These are phyloP conservation scores for Macrolepiota albuminosa DNA, from an alignment of 768 basidiomycete genomes.

Conservation along the genomic window DNA sequence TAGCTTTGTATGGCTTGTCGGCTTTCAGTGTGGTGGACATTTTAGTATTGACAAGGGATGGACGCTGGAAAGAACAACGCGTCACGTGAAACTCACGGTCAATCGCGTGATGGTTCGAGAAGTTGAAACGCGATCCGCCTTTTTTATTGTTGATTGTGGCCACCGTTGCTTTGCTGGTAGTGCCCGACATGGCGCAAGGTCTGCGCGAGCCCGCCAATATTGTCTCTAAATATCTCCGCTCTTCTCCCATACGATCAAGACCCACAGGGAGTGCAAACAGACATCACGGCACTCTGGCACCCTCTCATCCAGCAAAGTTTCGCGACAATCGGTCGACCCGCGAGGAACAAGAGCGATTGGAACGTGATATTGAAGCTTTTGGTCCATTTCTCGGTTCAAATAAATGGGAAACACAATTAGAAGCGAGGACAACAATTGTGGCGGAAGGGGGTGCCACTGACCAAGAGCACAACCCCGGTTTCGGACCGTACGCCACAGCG, in stretches of 20 bases:
- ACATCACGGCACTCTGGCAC: constrained; percentile 2
- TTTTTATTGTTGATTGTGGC: background rate
- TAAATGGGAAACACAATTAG: background rate
- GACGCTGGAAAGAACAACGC: background rate
- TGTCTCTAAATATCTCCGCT: constrained; percentile 11
- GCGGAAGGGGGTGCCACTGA: background rate
- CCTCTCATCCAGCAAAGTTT: constrained; percentile 4
- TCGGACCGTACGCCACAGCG: background rate
- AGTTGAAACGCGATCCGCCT: background rate
- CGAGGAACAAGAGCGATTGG: constrained; percentile 5
- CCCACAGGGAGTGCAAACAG: constrained; percentile 4
- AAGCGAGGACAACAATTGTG: background rate
- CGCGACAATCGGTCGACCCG: constrained; percentile 1
- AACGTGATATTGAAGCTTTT: constrained; percentile 6
- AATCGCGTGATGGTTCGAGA: background rate
- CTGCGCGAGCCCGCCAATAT: constrained; percentile 7
- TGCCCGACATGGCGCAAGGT: constrained; percentile 4
- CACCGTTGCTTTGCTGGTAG: background rate
- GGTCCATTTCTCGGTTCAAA: constrained; percentile 5
- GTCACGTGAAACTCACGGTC: background rate
- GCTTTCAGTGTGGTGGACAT: background rate
- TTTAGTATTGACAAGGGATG: too few relatives aligned
- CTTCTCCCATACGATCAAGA: constrained; percentile 2
- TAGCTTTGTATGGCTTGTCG: background rate
- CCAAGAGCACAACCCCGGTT: background rate